Percentiles rank a stretch among this genome's conserved stretches.
Evolutionary conservation across 1,284 basidiomycete genomes (phyloP).

Genomic region (Moesziomyces sp.): DNA sequence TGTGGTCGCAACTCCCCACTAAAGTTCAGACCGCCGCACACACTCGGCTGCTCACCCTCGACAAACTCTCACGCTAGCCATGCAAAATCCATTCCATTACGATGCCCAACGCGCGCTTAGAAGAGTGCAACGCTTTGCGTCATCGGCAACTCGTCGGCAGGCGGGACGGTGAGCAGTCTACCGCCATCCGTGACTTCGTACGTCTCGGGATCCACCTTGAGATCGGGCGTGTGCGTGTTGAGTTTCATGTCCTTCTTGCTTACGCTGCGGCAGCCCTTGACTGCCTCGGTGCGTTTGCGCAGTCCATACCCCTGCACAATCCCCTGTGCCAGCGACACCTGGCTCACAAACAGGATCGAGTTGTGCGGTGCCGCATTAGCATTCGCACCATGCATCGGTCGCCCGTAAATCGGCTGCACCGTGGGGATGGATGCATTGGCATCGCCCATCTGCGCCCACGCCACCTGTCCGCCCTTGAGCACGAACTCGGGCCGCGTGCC

Average conservation of each 20-base stretch:
- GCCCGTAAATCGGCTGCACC: constrained; percentile 85
- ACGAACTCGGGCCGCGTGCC: constrained; percentile 91
- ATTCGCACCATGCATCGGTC: constrained; percentile 89
- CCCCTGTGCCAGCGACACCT: constrained; percentile 64
- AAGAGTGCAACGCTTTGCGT: constrained; percentile 49
- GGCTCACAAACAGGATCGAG: constrained; percentile 80
- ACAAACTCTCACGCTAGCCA: constrained; percentile 1
- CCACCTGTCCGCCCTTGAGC: constrained; percentile 92
- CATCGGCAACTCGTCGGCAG: constrained; percentile 56
- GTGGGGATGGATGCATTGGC: constrained; percentile 88
- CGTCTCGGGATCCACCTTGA: constrained; percentile 90
- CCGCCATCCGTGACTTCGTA: constrained; percentile 69
- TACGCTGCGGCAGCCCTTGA: constrained; percentile 80
- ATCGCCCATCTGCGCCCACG: constrained; percentile 90
- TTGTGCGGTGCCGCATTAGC: constrained; percentile 80
- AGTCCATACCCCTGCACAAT: constrained; percentile 78
- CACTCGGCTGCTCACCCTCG: constrained; percentile 3
- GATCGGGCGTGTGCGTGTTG: constrained; percentile 82
- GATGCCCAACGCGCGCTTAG: background rate
- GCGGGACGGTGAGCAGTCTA: constrained; percentile 50
- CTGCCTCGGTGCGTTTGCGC: constrained; percentile 79
- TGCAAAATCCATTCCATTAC: background rate
- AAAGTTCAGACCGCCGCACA: constrained; percentile 18
- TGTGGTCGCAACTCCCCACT: constrained; percentile 18
- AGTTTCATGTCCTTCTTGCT: constrained; percentile 92